phyloP scores from a whole-genome alignment of 768 basidiomycete species.

The Tricholomella constricta region DNA sequence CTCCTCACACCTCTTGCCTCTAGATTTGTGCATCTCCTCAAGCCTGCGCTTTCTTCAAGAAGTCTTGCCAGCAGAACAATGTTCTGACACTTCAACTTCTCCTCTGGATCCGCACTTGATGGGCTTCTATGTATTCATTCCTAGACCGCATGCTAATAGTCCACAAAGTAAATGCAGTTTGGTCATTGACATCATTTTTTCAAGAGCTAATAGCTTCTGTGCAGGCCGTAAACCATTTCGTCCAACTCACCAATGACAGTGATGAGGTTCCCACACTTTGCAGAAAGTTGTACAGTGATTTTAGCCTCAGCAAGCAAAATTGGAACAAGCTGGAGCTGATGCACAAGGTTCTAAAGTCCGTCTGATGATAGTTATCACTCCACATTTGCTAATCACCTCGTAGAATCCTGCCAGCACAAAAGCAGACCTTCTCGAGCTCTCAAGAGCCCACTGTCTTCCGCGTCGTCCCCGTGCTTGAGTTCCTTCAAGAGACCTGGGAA shows the following conservation, averaged over 20 bases:
- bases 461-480: neutral
- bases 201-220: too few relatives aligned
- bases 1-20: neutral
- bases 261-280: constrained; percentile 14
- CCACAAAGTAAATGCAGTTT: neutral
- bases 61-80: neutral
- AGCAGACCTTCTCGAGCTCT: too few relatives aligned
- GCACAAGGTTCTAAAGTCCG: neutral
- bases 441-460: too few relatives aligned
- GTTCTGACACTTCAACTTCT: neutral
- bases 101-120: neutral
- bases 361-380: too few relatives aligned
- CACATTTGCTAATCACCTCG: too few relatives aligned
- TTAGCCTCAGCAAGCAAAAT: neutral
- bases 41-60: neutral
- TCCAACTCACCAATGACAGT: constrained; percentile 17
- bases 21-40: constrained; percentile 6
- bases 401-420: neutral
- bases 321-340: neutral
- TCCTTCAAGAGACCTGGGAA: neutral
- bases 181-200: too few relatives aligned
- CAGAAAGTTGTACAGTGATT: constrained; percentile 16
- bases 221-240: constrained; percentile 15
- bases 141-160: neutral
- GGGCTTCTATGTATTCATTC: neutral